Evolutionary conservation across 176 grass and related monocot species (phyloP), one percentile per base, ranked within the genome.

Genomic region (Lolium multiflorum): DNA sequence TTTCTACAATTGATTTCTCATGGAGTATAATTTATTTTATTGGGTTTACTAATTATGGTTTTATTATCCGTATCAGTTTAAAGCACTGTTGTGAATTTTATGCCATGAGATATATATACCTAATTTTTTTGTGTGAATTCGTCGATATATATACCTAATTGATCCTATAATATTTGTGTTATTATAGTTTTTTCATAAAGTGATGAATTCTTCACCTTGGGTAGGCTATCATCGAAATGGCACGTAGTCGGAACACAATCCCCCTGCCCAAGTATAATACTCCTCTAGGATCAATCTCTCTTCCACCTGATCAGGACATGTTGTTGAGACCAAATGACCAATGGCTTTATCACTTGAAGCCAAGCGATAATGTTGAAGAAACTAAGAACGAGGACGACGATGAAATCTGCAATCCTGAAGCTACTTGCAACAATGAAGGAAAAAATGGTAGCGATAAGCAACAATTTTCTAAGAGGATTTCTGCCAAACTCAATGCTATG

Each of bases 401-500:
- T 3, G 73, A 81, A 39, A 64, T 18, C 55, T 62, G 20, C 16
- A 67, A 69, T 46, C 50, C 59, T 54, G 84, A 80, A 71, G 38
- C 39, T 71, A 38, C 18, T 71, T 28, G 18, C 25, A 63, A 20
- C 3, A 56, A 48, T n/a, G 74, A 83, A 66, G 78, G 78, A 35
- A 82, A 64, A 52, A 71, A 13, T 47, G 59, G 60, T 49, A 51
- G 58, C 28, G 15, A 56, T 24, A 78, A 91, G 13, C 74, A 78
- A n/a, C 88, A 77, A 63, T 64, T 66, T 79, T 26, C 71, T 11
- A 83, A 89, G 21, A 87, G 80, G 58, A 76, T 84, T 37, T 79
- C 85, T 69, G 83, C 85, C 11, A 79, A 80, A 44, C 82, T 95
- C 61, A 74, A 67, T 55, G 75, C 22, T 46, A 74, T 74, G 61